Base-by-base conservation (phyloP, 306 rosid genomes). In the Dalbergia cochinchinensis region DNA sequence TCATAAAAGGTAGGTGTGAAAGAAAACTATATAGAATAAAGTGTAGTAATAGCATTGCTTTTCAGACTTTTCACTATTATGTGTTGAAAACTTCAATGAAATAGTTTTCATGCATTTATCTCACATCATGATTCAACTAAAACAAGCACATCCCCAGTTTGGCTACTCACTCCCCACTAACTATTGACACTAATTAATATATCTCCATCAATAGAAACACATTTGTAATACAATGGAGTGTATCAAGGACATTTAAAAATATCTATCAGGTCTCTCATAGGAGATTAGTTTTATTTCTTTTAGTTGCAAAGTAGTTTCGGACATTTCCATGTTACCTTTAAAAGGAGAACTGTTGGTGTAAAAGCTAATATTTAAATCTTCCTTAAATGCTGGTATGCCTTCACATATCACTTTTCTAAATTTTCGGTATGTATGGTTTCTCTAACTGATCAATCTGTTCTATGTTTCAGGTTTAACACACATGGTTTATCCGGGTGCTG, bases 401-500 rank as follows among this genome's bases (percentile, higher is more conserved):
- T 55, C 13, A 51, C 77, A 67, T 71, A 55, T 55, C 54, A 59
- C 13, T 60, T 76, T 41, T 65, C 73, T 62, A 19, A 82, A 22
- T 69, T 37, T 69, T 33, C 47, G 16, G 73, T 74, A 41, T 37
- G 39, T 79, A 14, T 69, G 37, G 19, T 14, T 59, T 61, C 83
- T 76, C 80, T 80, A 59, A 70, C 35, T 16, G 45, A 51, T 53
- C 54, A 66, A 31, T 53, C 65, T 76, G 47, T 89, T 66, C 68
- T 68, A 45, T 78, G 67, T 84, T 85, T 88, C 90, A 92, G 99
- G 99, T 77, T 22, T 90, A 60, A 53, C 98, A 0, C n/a, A 92
- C 80, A 66, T 85, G 92, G 98, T 92, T 76, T 92, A 92, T 84
- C 98, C 99, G 4, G 99, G 96, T 70, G 98, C 98, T 55, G 87